Conservation (phyloP, 257 asterid genomes). For the Scutellaria barbata region DNA sequence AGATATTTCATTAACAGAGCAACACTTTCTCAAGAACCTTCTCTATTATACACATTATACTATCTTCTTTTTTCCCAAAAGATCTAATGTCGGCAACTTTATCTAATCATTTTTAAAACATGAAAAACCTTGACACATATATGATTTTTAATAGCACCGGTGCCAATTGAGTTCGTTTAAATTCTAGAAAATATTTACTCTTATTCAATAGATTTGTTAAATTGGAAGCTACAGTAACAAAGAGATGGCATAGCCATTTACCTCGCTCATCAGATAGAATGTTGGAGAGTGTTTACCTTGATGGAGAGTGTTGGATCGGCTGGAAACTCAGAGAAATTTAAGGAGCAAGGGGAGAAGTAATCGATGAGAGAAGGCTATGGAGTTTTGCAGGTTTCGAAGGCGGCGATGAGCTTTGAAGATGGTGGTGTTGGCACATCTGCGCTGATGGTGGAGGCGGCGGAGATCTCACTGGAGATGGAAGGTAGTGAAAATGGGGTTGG, state of each 20-base stretch:
- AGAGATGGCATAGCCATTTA: slow-evolving; percentile 36
- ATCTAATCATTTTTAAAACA: not conserved
- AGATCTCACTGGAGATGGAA: too few relatives aligned
- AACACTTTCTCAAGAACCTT: slow-evolving; percentile 26
- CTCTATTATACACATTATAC: slow-evolving; percentile 21
- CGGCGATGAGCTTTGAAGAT: too few relatives aligned
- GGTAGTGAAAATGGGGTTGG: too few relatives aligned
- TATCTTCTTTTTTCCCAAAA: not conserved
- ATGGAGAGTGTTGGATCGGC: too few relatives aligned
- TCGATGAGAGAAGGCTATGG: too few relatives aligned
- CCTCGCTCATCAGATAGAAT: slow-evolving; percentile 84
- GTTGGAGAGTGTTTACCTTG: too few relatives aligned
- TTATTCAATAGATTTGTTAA: not conserved
- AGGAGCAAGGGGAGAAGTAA: too few relatives aligned
- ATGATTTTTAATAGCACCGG: not conserved
- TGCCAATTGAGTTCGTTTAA: slow-evolving; percentile 21
- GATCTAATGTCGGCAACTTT: slow-evolving; percentile 4
- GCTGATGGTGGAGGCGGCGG: too few relatives aligned
- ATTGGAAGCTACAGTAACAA: slow-evolving; percentile 22
- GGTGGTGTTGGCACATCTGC: too few relatives aligned
- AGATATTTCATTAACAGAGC: slow-evolving; percentile 6
- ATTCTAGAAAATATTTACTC: slow-evolving; percentile 21
- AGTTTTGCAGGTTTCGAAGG: too few relatives aligned
- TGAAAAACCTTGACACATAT: not conserved
- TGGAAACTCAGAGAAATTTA: too few relatives aligned